A percentile compares a stretch with the other conserved stretches of the same genome.
Evolutionary conservation across 176 grass and related monocot species (phyloP).

Genomic region (Carex pumila): DNA sequence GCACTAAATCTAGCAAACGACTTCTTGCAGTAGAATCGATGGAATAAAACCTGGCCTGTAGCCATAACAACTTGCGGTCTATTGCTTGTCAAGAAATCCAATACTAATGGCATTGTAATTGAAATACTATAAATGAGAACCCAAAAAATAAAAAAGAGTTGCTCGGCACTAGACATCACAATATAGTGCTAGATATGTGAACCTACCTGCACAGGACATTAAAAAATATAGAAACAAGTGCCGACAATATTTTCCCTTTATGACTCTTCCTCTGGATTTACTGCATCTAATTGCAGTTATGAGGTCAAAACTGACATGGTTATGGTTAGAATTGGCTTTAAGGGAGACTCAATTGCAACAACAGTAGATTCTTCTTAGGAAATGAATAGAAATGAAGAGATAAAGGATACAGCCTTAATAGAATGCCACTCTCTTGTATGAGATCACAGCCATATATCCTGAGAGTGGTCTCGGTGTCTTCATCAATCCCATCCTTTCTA

Average conservation of each 20-base stretch:
- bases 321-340: background rate
- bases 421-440: slow-evolving; percentile 91
- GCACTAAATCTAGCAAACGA: slow-evolving; percentile 89
- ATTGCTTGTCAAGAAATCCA: slow-evolving; percentile 34
- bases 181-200: background rate
- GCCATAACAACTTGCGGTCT: slow-evolving; percentile 96
- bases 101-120: background rate
- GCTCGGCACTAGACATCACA: background rate
- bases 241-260: background rate
- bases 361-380: background rate
- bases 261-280: background rate
- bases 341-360: background rate
- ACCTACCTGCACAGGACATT: background rate
- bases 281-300: background rate
- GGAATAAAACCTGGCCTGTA: slow-evolving; percentile 84
- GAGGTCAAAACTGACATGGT: background rate
- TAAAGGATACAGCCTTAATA: slow-evolving; percentile 77
- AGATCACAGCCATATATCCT: slow-evolving; percentile 82
- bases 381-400: background rate
- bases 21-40: slow-evolving; percentile 94
- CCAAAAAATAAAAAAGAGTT: background rate
- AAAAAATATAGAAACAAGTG: background rate
- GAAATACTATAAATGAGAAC: background rate
- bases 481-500: slow-evolving; percentile 85
- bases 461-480: slow-evolving; percentile 59